A percentile compares a stretch with the other conserved stretches of the same genome.
phyloP scores from a whole-genome alignment of 2,329 filamentous ascomycete species.

The Helicocarpus griseus region DNA sequence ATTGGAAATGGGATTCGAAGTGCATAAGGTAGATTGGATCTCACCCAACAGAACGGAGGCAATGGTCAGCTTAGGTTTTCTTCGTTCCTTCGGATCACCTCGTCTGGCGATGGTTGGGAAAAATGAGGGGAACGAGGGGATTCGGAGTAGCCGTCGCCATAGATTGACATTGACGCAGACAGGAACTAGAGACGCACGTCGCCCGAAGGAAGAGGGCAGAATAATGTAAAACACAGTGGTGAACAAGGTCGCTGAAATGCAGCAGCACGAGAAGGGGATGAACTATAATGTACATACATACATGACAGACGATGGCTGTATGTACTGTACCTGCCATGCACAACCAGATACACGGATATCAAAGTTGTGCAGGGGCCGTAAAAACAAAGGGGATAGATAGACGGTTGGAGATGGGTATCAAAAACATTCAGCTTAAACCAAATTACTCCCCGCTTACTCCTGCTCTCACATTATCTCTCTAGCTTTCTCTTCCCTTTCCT shows the following conservation, averaged over 20 bases:
- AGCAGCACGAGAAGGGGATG: neutral
- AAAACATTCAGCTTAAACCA: neutral
- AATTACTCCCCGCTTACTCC: slow-evolving; percentile 2
- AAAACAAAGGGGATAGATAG: neutral
- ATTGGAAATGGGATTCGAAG: too few relatives aligned
- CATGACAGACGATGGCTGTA: neutral
- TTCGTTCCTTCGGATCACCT: too few relatives aligned
- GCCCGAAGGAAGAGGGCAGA: neutral
- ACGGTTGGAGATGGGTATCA: neutral
- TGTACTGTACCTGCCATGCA: neutral
- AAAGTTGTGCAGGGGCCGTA: neutral
- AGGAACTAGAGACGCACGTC: neutral
- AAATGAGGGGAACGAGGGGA: neutral
- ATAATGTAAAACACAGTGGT: neutral
- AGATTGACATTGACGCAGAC: neutral
- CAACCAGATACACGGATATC: neutral
- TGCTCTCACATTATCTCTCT: neutral
- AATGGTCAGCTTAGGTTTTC: too few relatives aligned
- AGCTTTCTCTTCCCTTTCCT: slow-evolving; percentile 1
- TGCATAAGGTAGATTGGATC: neutral
- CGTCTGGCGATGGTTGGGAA: too few relatives aligned
- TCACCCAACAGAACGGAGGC: neutral
- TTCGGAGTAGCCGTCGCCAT: neutral
- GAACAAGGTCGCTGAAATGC: neutral
- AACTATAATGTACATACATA: neutral